These are phyloP conservation scores for Neurospora cerealis DNA, from an alignment of 495 filamentous ascomycete species.

Conservation along the genomic window DNA sequence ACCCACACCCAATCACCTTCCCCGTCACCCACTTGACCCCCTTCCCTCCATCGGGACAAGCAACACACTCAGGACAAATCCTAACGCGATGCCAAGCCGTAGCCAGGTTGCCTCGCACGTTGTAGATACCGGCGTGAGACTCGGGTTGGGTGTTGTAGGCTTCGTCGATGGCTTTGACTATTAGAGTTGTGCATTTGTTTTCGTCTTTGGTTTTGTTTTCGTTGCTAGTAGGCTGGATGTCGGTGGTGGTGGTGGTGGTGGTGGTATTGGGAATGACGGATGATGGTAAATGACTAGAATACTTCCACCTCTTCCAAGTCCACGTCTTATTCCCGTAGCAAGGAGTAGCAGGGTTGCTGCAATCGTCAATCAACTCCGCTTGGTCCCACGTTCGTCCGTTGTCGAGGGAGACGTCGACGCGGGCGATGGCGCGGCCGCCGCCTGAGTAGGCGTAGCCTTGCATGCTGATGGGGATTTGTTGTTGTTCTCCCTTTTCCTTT, in stretches of 20 bases:
- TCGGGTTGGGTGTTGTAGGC: conserved; percentile 49
- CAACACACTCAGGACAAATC: conserved; percentile 19
- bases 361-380: conserved; percentile 36
- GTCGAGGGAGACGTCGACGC: conserved; percentile 48
- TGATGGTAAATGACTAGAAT: conserved; percentile 15
- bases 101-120: conserved; percentile 45
- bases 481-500: no score
- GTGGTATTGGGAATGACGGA: not conserved
- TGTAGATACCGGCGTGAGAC: conserved; percentile 40
- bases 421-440: conserved; percentile 42
- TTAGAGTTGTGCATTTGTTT: conserved; percentile 28
- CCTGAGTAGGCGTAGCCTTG: conserved; percentile 52
- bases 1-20: not conserved
- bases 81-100: conserved; percentile 44
- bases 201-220: not conserved
- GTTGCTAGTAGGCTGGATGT: no score
- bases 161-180: conserved; percentile 50
- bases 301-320: conserved; percentile 47
- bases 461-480: conserved; percentile 33
- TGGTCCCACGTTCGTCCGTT: conserved; percentile 45
- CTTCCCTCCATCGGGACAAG: not conserved
- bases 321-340: conserved; percentile 34
- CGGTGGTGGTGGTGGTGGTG: no score
- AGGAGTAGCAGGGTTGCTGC: conserved; percentile 11
- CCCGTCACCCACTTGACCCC: conserved; percentile 5